Evolutionary conservation across 306 rosid species (phyloP), one percentile per base, ranked within the genome.

Genomic region (Crotalaria pallida): DNA sequence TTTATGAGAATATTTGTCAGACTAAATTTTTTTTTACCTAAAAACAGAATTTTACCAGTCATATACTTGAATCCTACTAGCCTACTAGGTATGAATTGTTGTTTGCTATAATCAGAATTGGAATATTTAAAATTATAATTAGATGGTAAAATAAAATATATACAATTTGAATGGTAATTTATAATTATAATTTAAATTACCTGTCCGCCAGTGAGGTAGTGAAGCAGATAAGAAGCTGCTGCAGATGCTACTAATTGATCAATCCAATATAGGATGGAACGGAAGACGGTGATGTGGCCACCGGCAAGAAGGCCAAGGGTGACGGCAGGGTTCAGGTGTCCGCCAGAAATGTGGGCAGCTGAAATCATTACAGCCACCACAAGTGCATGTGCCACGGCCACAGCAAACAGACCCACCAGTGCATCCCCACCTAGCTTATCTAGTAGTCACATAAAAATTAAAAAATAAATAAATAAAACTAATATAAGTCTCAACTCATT

Each of bases 251-350:
- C 38, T 23, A 93, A 75, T 43, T 93, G 98, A 71, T 77, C 85
- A 13, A 93, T 90, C 98, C 92, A 93, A 23, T 90, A 93, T n/a
- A 93, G 82, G 34, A 84, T 1, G 7, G 98, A 87, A 13, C 94
- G 87, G 67, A 90, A 55, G 16, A 88, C 38, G 6, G 96, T 90
- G 75, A 93, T 90, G 62, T 84, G 94, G 1, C 97, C 98, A 1
- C 97, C 97, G 10, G 44, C 65, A 0, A 90, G 86, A 23, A 88
- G 94, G 36, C 92, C 97, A 0, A 88, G 78, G 0, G 98, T 90
- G 31, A 93, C 98, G 33, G 98, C 91, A 0, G 98, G 98, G 76
- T 93, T 93, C 27, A 93, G 89, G 57, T 93, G 97, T 11, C 98
- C 97, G 0, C 97, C 98, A 10, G 98, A 93, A 58, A 93, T 88